phyloP scores from a whole-genome alignment of 2,329 filamentous ascomycete species.

The Monosporascus sp. region DNA sequence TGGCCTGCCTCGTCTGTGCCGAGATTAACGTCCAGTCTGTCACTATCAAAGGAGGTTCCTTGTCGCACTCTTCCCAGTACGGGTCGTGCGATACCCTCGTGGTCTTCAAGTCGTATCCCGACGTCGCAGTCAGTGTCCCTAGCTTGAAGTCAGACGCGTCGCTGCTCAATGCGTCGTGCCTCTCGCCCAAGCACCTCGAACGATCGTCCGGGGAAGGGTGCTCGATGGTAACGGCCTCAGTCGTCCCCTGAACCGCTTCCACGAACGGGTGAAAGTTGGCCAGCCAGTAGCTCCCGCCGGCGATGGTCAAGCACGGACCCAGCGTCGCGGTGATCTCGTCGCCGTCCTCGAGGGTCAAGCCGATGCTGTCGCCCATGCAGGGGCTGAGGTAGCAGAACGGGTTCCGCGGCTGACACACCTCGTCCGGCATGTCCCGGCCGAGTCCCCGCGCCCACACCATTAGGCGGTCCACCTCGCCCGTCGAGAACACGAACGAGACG shows the following conservation, averaged over 20 bases:
- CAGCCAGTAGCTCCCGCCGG: conserved; percentile 34
- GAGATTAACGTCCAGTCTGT: conserved; percentile 40
- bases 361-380: conserved; percentile 42
- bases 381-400: conserved; percentile 36
- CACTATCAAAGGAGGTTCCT: conserved; percentile 35
- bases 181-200: conserved; percentile 26
- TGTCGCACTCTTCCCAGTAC: conserved; percentile 37
- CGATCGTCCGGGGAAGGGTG: conserved; percentile 38
- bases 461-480: conserved; percentile 30
- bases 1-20: conserved; percentile 29
- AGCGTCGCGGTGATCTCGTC: conserved; percentile 36
- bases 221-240: conserved; percentile 8
- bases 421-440: conserved; percentile 31
- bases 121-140: conserved; percentile 33
- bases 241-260: conserved; percentile 25
- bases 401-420: conserved; percentile 35
- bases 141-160: conserved; percentile 23
- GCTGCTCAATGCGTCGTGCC: conserved; percentile 31
- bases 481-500: conserved; percentile 33
- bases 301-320: conserved; percentile 33
- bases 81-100: conserved; percentile 38
- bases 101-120: conserved; percentile 36
- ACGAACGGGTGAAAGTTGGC: conserved; percentile 40
- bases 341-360: conserved; percentile 23
- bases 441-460: conserved; percentile 35